These are phyloP conservation scores for Dendrostoma leiphaemia DNA, from an alignment of 2,329 filamentous ascomycete genomes.

Conservation along the genomic window DNA sequence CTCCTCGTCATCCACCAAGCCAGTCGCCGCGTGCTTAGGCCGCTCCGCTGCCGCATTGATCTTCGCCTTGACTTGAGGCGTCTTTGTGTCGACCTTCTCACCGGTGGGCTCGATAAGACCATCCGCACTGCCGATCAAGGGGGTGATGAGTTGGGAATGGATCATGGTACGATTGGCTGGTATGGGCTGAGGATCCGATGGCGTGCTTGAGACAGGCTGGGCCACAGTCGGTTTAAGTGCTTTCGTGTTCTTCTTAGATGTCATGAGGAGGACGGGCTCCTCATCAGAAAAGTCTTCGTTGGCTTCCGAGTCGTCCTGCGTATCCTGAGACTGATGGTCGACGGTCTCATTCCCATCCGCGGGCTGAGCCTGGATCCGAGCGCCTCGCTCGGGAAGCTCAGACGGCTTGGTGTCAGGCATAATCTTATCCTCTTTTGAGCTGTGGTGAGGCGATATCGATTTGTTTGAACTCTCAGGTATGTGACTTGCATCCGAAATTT, in stretches of 20 bases:
- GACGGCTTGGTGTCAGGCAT: background rate
- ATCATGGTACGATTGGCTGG: no score
- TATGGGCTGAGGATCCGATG: background rate
- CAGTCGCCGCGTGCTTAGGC: background rate
- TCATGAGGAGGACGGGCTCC: constrained; percentile 13
- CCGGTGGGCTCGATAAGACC: background rate
- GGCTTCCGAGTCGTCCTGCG: background rate
- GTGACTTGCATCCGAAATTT: background rate
- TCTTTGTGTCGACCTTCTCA: background rate
- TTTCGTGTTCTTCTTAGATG: constrained; percentile 14
- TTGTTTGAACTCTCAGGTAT: background rate
- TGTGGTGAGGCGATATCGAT: background rate
- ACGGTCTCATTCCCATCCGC: background rate
- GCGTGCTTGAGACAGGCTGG: background rate
- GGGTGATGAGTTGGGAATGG: no score
- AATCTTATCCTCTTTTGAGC: background rate
- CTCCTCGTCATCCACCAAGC: constrained; percentile 5
- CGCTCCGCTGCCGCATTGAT: background rate
- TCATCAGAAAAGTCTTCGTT: constrained; percentile 14
- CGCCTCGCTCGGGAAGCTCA: background rate
- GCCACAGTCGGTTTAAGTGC: background rate
- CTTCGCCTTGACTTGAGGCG: background rate
- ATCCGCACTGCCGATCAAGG: background rate
- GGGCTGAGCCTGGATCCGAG: background rate
- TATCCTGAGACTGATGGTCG: background rate